phyloP scores from a whole-genome alignment of 257 asterid genomes.

The Plantago elongata region DNA sequence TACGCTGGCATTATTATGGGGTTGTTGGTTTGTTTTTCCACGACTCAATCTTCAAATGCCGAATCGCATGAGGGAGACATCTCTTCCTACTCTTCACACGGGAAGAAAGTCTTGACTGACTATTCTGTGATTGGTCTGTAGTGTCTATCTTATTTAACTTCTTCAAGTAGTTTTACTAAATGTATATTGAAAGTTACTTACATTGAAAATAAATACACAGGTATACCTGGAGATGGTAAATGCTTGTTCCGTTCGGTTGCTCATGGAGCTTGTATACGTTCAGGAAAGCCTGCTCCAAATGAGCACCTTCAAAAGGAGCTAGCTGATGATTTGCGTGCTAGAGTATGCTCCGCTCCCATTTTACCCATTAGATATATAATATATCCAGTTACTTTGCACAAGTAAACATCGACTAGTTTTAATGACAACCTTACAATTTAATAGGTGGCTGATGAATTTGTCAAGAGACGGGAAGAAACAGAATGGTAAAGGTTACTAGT shows the following conservation, averaged over 20 bases:
- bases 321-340: constrained; percentile 81
- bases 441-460: constrained; percentile 85
- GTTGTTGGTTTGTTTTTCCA: constrained; percentile 57
- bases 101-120: constrained; percentile 61
- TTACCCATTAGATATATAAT: no score
- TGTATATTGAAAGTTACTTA: neutral
- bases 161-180: neutral
- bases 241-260: constrained; percentile 94
- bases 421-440: neutral
- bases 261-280: constrained; percentile 83
- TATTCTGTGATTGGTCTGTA: constrained; percentile 71
- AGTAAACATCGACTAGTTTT: no score
- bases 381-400: no score
- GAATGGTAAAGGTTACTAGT: constrained; percentile 57
- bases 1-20: constrained; percentile 50
- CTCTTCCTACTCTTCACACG: constrained; percentile 39
- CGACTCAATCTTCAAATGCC: constrained; percentile 53
- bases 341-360: constrained; percentile 40
- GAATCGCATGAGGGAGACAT: constrained; percentile 40
- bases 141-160: constrained; percentile 11
- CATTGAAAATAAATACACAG: constrained; percentile 24
- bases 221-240: constrained; percentile 99
- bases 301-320: constrained; percentile 69
- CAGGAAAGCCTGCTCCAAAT: constrained; percentile 71
- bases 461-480: constrained; percentile 79